Conservation (phyloP, 2,329 filamentous ascomycete species). For the Ploettnerulaceae sp. region DNA sequence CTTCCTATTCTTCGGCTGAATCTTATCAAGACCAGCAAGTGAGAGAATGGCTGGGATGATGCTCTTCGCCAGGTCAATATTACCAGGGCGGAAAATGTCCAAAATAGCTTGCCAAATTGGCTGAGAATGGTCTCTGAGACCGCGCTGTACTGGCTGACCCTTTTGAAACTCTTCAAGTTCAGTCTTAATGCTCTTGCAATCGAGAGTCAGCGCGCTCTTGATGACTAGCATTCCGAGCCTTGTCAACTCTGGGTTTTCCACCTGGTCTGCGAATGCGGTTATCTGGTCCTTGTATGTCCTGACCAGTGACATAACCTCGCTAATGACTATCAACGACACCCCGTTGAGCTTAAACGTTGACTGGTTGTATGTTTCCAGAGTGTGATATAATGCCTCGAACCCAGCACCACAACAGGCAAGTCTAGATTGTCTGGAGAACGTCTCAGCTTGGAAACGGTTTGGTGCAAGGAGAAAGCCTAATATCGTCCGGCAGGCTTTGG, state of each 20-base stretch:
- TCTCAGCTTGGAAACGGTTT: constrained; percentile 52
- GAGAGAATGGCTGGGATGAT: constrained; percentile 57
- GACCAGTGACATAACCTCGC: constrained; percentile 61
- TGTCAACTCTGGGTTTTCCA: constrained; percentile 42
- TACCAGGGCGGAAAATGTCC: constrained; percentile 59
- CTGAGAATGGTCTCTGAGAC: constrained; percentile 64
- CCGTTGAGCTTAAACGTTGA: constrained; percentile 44
- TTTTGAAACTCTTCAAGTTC: constrained; percentile 64
- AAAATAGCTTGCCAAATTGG: constrained; percentile 75
- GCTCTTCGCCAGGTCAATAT: constrained; percentile 67
- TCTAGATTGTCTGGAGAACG: constrained; percentile 52
- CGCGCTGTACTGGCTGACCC: constrained; percentile 57
- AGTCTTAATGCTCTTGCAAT: constrained; percentile 63
- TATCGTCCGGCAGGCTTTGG: constrained; percentile 75
- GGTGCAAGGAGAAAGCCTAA: constrained; percentile 73
- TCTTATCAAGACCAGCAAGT: constrained; percentile 70
- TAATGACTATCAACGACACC: constrained; percentile 57
- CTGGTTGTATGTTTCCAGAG: constrained; percentile 52
- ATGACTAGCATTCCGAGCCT: constrained; percentile 59
- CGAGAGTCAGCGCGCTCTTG: constrained; percentile 61
- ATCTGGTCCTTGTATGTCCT: constrained; percentile 59
- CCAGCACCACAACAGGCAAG: constrained; percentile 61
- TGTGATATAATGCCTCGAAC: constrained; percentile 53
- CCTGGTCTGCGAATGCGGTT: constrained; percentile 46
- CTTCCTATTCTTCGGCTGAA: constrained; percentile 38